Percentiles rank a stretch among this genome's conserved stretches.
Conservation (phyloP, 805 yeast species). For the Starmerella riodocensis region DNA sequence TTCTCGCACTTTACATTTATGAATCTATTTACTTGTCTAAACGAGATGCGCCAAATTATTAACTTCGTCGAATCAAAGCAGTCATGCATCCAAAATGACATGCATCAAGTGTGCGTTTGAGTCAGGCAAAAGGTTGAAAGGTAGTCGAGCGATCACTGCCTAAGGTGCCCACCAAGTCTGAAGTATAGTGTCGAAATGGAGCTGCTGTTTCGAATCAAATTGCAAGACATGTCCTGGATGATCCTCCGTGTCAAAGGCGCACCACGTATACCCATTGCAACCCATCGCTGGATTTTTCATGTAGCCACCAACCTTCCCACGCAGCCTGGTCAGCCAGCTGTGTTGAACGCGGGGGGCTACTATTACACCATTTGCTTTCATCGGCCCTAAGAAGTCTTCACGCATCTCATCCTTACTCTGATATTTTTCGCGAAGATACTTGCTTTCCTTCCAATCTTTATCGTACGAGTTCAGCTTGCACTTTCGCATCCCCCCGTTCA, state of each 20-base stretch:
- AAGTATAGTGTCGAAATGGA: not conserved
- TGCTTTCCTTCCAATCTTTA: constrained; percentile 1
- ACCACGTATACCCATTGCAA: constrained; percentile 8
- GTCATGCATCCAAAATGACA: too few species aligned
- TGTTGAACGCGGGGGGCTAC: not conserved
- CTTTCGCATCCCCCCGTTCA: constrained; percentile 8
- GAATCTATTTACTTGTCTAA: too few species aligned
- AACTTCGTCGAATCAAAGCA: too few species aligned
- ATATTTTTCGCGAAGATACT: not conserved
- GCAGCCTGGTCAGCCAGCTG: not conserved
- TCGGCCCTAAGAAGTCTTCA: not conserved
- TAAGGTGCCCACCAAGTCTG: constrained; percentile 2
- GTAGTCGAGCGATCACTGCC: too few species aligned
- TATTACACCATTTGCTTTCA: constrained; percentile 1
- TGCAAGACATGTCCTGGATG: not conserved
- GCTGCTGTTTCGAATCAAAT: constrained; percentile 1
- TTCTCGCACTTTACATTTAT: too few species aligned
- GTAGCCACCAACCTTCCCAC: not conserved
- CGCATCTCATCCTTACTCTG: not conserved
- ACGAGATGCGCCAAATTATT: too few species aligned
- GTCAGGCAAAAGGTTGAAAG: too few species aligned
- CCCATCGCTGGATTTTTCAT: not conserved
- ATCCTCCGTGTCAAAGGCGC: constrained; percentile 1
- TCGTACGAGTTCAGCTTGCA: constrained; percentile 1
- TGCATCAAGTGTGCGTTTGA: too few species aligned